Evolutionary conservation across 441 rosid genomes (phyloP).

Genomic region (Macaranga tanarius): DNA sequence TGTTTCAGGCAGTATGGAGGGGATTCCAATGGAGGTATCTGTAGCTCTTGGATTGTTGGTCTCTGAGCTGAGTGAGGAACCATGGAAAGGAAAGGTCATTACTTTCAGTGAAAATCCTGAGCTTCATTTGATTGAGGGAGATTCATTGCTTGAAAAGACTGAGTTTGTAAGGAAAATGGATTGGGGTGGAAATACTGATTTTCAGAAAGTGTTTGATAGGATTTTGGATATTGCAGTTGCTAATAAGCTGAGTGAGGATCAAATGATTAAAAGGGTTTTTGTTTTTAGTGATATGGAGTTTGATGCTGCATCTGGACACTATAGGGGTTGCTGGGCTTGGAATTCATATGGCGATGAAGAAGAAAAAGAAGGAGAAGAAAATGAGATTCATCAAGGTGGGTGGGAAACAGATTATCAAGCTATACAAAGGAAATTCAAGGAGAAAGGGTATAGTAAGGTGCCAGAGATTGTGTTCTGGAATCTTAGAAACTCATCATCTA

Average conservation of each 20-base stretch:
- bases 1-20: conserved; percentile 28
- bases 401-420: conserved; percentile 49
- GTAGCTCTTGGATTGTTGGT: not conserved
- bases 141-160: conserved; percentile 29
- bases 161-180: not conserved
- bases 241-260: conserved; percentile 7
- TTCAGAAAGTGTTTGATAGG: conserved; percentile 13
- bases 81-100: not conserved
- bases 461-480: conserved; percentile 65
- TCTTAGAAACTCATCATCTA: conserved; percentile 44
- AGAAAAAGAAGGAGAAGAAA: not conserved
- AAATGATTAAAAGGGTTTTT: conserved; percentile 13
- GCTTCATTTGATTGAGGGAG: not conserved
- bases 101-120: not conserved
- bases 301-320: conserved; percentile 31
- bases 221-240: conserved; percentile 2
- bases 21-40: not conserved
- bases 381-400: not conserved
- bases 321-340: no score
- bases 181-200: conserved; percentile 10
- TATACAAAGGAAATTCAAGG: conserved; percentile 36
- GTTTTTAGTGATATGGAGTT: conserved; percentile 37
- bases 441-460: conserved; percentile 36
- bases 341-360: not conserved
- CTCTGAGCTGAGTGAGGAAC: not conserved